Evolutionary conservation across 148 eudicot genomes (phyloP).

Genomic region (Linanthus parryae): DNA sequence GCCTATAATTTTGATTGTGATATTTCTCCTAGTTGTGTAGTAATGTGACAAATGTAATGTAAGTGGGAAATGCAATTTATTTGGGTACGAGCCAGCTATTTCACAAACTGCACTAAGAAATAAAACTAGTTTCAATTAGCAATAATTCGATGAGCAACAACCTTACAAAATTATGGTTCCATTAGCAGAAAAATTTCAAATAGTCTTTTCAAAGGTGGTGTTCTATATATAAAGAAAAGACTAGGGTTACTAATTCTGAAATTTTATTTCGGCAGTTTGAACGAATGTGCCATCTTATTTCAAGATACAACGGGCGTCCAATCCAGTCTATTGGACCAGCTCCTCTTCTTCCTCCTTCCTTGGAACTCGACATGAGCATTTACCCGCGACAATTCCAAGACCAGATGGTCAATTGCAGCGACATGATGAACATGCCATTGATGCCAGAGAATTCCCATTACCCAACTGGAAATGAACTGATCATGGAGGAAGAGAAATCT

Average conservation of each 20-base stretch:
- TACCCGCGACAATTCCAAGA: slow-evolving; percentile 71
- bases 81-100: no score
- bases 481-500: slow-evolving; percentile 70
- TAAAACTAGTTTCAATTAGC: no score
- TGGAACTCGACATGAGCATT: slow-evolving; percentile 75
- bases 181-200: no score
- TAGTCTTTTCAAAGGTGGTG: no score
- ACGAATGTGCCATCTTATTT: slow-evolving; percentile 55
- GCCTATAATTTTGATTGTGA: no score
- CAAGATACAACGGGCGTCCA: slow-evolving; percentile 50
- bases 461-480: slow-evolving; percentile 17
- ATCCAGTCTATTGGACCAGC: slow-evolving; percentile 46
- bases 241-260: background rate
- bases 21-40: no score
- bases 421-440: slow-evolving; percentile 48
- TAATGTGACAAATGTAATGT: no score
- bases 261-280: slow-evolving; percentile 39
- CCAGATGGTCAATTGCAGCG: slow-evolving; percentile 25
- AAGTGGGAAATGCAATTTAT: no score
- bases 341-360: slow-evolving; percentile 45
- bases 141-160: background rate
- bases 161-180: no score
- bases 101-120: no score
- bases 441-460: slow-evolving; percentile 39
- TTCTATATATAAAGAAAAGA: no score